Percentiles rank a stretch among this genome's conserved stretches.
Conservation (phyloP, 2,329 filamentous ascomycete species). For the Trichoderma koningiopsis region DNA sequence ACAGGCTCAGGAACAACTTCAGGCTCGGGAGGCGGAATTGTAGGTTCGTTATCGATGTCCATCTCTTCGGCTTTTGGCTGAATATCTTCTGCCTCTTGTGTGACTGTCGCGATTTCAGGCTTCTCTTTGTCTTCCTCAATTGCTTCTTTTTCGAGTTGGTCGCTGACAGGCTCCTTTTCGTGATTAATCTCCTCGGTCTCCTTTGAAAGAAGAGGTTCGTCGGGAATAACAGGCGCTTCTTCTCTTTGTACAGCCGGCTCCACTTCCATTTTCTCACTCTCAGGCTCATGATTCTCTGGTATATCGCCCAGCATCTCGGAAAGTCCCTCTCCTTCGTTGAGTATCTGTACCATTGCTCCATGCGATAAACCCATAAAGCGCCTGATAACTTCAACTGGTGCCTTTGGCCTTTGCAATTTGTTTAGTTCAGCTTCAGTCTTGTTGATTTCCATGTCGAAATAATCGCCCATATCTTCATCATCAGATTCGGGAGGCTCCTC, state of each 20-base stretch:
- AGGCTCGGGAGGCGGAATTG: background rate
- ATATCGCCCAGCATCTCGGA: conserved; percentile 46
- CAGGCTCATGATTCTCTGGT: background rate
- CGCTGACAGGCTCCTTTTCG: background rate
- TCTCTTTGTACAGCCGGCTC: background rate
- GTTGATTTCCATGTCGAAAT: conserved; percentile 55
- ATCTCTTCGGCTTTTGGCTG: conserved; percentile 47
- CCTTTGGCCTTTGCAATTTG: conserved; percentile 47
- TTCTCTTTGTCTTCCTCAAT: conserved; percentile 7
- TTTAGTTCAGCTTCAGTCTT: conserved; percentile 54
- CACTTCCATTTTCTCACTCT: background rate
- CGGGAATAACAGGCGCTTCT: background rate
- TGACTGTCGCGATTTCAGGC: conserved; percentile 29
- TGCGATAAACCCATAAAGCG: conserved; percentile 53
- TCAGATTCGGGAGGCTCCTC: conserved; percentile 51
- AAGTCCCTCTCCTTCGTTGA: conserved; percentile 49
- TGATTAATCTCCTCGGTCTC: background rate
- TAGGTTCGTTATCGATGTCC: conserved; percentile 40
- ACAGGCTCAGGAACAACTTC: background rate
- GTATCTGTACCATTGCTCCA: conserved; percentile 51
- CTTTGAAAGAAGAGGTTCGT: background rate
- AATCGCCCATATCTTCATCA: conserved; percentile 61
- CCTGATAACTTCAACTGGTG: conserved; percentile 46
- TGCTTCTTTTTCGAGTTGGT: background rate
- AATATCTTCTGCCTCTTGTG: conserved; percentile 28